phyloP scores from a whole-genome alignment of 768 basidiomycete genomes.

The Cystobasidiopsis lactophilus region DNA sequence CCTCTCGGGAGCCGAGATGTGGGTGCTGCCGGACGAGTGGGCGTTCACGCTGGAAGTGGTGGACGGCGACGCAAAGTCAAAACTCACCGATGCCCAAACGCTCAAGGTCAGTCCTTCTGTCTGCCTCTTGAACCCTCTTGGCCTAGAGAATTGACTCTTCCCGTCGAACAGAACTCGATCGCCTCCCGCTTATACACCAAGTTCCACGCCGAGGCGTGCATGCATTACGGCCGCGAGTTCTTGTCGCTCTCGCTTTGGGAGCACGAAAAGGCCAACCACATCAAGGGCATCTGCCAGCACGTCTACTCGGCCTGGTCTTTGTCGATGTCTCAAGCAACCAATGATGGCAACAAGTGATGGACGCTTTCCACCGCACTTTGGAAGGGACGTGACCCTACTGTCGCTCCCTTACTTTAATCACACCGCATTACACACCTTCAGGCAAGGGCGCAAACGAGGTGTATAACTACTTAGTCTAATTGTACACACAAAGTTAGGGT shows the following conservation, averaged over 20 bases:
- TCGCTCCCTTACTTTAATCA: too few species aligned
- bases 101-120: conserved; percentile 12
- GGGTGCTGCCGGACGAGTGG: conserved; percentile 21
- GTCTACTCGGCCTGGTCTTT: conserved; percentile 7
- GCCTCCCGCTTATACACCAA: conserved; percentile 20
- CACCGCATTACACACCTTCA: too few species aligned
- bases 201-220: conserved; percentile 20
- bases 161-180: conserved; percentile 13
- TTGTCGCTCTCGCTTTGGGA: conserved; percentile 19
- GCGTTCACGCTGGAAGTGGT: conserved; percentile 16
- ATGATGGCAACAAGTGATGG: too few species aligned
- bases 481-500: too few species aligned
- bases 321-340: not conserved
- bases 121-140: not conserved
- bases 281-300: conserved; percentile 7
- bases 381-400: too few species aligned
- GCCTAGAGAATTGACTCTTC: not conserved
- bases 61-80: conserved; percentile 10
- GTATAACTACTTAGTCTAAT: too few species aligned
- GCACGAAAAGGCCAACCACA: conserved; percentile 18
- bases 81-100: conserved; percentile 17
- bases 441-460: too few species aligned
- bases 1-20: conserved; percentile 18
- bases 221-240: conserved; percentile 21
- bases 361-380: too few species aligned